A percentile compares a stretch with the other conserved stretches of the same genome.
Evolutionary conservation across 2,329 filamentous ascomycete species (phyloP).

Genomic region (Botrytis hyacinthi): DNA sequence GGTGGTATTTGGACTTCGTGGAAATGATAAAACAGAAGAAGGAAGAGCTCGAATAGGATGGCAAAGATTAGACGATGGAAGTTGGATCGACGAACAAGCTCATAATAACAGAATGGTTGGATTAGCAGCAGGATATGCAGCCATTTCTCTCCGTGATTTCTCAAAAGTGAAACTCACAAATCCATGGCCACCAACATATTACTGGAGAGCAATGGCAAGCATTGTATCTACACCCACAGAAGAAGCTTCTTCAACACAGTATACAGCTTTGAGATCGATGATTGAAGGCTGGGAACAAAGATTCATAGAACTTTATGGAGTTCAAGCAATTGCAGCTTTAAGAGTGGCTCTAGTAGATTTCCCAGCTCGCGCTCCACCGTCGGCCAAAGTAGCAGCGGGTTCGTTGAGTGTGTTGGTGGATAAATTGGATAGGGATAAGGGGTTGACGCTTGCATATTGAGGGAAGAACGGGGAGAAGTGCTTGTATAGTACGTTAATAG

Average conservation of each 20-base stretch:
- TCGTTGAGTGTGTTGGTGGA: slow-evolving; percentile 21
- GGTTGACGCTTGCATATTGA: slow-evolving; percentile 12
- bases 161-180: slow-evolving; percentile 63
- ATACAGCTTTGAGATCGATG: slow-evolving; percentile 67
- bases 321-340: slow-evolving; percentile 68
- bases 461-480: background rate
- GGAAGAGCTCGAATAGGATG: slow-evolving; percentile 72
- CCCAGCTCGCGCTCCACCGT: slow-evolving; percentile 44
- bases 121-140: slow-evolving; percentile 78
- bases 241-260: slow-evolving; percentile 71
- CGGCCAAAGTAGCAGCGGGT: slow-evolving; percentile 9
- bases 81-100: slow-evolving; percentile 64
- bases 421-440: slow-evolving; percentile 22
- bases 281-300: slow-evolving; percentile 70
- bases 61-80: slow-evolving; percentile 49
- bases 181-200: slow-evolving; percentile 74
- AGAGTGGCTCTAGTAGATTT: slow-evolving; percentile 71
- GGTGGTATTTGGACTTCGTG: slow-evolving; percentile 79
- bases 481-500: slow-evolving; percentile 4
- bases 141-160: slow-evolving; percentile 81
- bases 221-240: slow-evolving; percentile 72
- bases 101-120: slow-evolving; percentile 83
- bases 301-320: slow-evolving; percentile 80
- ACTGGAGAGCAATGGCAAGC: slow-evolving; percentile 75
- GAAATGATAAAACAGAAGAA: slow-evolving; percentile 67